A percentile compares a stretch with the other conserved stretches of the same genome.
These are phyloP conservation scores for Podila horticola DNA, from an alignment of 192 early-diverging fungal species.

Conservation along the genomic window DNA sequence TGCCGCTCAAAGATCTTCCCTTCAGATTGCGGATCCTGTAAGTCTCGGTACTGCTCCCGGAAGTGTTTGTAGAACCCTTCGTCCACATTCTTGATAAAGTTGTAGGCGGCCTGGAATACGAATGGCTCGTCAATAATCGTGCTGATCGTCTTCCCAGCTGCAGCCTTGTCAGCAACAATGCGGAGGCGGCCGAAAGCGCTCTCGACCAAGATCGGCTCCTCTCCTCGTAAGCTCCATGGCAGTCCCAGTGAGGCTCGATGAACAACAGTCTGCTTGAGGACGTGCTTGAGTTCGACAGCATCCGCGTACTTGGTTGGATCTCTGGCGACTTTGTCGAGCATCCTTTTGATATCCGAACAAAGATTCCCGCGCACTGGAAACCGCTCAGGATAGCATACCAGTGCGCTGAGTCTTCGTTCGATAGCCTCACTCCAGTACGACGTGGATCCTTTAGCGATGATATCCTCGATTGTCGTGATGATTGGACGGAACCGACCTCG, in stretches of 20 bases:
- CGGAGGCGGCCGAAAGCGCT: slow-evolving; percentile 39
- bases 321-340: slow-evolving; percentile 42
- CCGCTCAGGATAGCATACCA: slow-evolving; percentile 27
- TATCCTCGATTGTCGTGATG: slow-evolving; percentile 40
- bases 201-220: slow-evolving; percentile 46
- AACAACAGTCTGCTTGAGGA: slow-evolving; percentile 43
- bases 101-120: too few relatives aligned
- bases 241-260: slow-evolving; percentile 45
- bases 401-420: slow-evolving; percentile 15
- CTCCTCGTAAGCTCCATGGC: slow-evolving; percentile 43
- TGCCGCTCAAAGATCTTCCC: slow-evolving; percentile 33
- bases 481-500: slow-evolving; percentile 32
- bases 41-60: slow-evolving; percentile 35
- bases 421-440: slow-evolving; percentile 43
- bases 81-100: slow-evolving; percentile 35
- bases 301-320: slow-evolving; percentile 30
- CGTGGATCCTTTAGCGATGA: slow-evolving; percentile 35
- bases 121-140: slow-evolving; percentile 48
- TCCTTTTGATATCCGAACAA: slow-evolving; percentile 43
- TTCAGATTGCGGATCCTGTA: slow-evolving; percentile 36
- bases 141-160: slow-evolving; percentile 15
- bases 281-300: slow-evolving; percentile 35
- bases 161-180: slow-evolving; percentile 33
- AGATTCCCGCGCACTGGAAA: slow-evolving; percentile 29
- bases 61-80: slow-evolving; percentile 32